These are phyloP conservation scores for Elaphomyces granulatus DNA, from an alignment of 495 filamentous ascomycete genomes.

Conservation along the genomic window DNA sequence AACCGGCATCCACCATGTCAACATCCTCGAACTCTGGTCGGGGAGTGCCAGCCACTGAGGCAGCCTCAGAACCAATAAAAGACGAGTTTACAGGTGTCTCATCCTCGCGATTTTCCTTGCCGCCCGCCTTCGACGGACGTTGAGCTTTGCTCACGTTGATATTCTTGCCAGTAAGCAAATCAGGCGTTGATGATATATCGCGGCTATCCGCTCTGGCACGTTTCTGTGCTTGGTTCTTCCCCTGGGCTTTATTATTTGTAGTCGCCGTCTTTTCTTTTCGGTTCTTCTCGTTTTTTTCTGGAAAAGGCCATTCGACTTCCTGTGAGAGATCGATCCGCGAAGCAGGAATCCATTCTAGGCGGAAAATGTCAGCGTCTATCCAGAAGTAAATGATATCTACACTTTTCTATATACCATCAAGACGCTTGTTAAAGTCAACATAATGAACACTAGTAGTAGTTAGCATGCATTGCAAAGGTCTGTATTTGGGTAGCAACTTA, in stretches of 20 bases:
- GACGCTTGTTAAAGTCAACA: conserved; percentile 97
- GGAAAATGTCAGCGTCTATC: conserved; percentile 9
- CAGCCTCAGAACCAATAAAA: conserved; percentile 33
- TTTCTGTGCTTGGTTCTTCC: conserved; percentile 36
- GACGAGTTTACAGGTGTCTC: conserved; percentile 25
- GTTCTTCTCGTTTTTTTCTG: conserved; percentile 51
- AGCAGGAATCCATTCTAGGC: conserved; percentile 72
- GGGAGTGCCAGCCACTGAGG: conserved; percentile 39
- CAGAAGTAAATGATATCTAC: not conserved
- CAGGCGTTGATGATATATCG: conserved; percentile 44
- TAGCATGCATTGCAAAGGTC: too few relatives aligned
- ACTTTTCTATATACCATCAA: conserved; percentile 44
- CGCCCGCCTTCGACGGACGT: conserved; percentile 42
- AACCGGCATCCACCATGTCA: conserved; percentile 47
- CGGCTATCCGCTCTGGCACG: conserved; percentile 38
- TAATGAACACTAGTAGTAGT: conserved; percentile 71
- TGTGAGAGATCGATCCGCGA: conserved; percentile 65
- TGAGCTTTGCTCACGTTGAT: conserved; percentile 31
- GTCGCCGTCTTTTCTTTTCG: conserved; percentile 48
- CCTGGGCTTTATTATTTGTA: conserved; percentile 30
- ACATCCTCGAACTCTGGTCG: conserved; percentile 44
- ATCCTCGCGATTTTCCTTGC: conserved; percentile 44
- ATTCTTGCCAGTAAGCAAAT: conserved; percentile 38
- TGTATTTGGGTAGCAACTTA: too few relatives aligned
- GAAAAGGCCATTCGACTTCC: conserved; percentile 65